Conservation (phyloP, 495 filamentous ascomycete species). For the Xylaria longipes region DNA sequence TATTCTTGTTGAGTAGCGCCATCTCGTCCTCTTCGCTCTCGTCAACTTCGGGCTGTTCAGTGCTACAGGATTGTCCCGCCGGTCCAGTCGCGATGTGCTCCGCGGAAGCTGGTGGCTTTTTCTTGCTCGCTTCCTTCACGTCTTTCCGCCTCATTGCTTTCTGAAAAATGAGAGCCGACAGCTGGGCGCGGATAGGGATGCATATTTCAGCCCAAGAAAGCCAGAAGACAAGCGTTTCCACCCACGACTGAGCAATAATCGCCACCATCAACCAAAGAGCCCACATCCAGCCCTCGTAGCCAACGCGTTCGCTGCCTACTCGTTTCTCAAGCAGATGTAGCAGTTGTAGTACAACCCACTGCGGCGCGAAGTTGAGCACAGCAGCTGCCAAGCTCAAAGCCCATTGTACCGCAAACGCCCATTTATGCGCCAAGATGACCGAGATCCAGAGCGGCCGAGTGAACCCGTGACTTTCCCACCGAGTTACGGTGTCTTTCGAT, state of each 20-base stretch:
- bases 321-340: constrained; percentile 67
- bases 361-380: constrained; percentile 70
- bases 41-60: constrained; percentile 33
- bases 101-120: constrained; percentile 34
- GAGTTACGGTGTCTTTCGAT: constrained; percentile 51
- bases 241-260: constrained; percentile 61
- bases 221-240: constrained; percentile 71
- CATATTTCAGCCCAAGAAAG: constrained; percentile 66
- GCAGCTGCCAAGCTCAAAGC: constrained; percentile 58
- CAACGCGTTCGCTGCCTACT: constrained; percentile 45
- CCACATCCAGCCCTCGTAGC: constrained; percentile 68
- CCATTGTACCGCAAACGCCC: constrained; percentile 60
- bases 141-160: constrained; percentile 84
- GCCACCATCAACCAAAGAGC: constrained; percentile 65
- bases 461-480: constrained; percentile 59
- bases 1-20: constrained; percentile 60
- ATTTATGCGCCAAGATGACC: constrained; percentile 61
- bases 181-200: constrained; percentile 70
- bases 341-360: constrained; percentile 70
- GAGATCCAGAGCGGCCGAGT: constrained; percentile 66
- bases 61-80: constrained; percentile 33
- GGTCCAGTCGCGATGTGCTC: constrained; percentile 36
- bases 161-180: constrained; percentile 75
- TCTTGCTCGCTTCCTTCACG: constrained; percentile 63
- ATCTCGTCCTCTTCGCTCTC: constrained; percentile 57